These are phyloP conservation scores for Erigeron canadensis DNA, from an alignment of 129 eudicot genomes.

Conservation along the genomic window DNA sequence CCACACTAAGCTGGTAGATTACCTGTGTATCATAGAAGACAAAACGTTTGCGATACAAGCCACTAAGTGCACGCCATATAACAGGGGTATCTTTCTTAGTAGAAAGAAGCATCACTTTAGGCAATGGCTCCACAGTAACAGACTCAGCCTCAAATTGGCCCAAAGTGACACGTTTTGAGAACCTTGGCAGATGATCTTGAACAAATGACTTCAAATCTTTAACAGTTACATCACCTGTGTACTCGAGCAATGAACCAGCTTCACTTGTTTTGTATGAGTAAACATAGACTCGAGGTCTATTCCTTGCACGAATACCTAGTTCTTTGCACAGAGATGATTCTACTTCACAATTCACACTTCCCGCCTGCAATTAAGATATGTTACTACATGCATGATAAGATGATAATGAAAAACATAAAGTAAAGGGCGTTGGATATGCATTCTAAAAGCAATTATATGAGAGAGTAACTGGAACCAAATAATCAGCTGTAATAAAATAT, in stretches of 20 bases:
- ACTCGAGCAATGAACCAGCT: conserved; percentile 73
- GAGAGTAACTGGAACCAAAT: background rate
- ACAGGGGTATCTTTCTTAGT: conserved; percentile 88
- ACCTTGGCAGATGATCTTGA: conserved; percentile 70
- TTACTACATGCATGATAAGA: background rate
- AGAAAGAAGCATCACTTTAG: conserved; percentile 85
- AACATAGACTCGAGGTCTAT: conserved; percentile 50
- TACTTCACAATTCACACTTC: conserved; percentile 73
- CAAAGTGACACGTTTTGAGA: conserved; percentile 70
- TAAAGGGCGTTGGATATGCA: background rate
- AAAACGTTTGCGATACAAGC: conserved; percentile 67
- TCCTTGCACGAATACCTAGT: conserved; percentile 55
- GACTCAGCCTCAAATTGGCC: conserved; percentile 42
- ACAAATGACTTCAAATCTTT: conserved; percentile 67
- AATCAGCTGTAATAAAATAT: background rate
- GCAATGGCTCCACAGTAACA: conserved; percentile 40
- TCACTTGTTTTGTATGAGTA: conserved; percentile 65
- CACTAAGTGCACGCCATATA: conserved; percentile 93
- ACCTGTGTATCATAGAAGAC: conserved; percentile 85
- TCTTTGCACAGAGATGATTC: conserved; percentile 68
- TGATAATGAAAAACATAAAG: background rate
- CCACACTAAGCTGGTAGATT: conserved; percentile 1
- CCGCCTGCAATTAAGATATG: conserved; percentile 47
- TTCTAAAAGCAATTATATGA: background rate
- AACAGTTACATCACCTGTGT: conserved; percentile 49